Evolutionary conservation across 345 rosid species (phyloP), one percentile per base, ranked within the genome.

Genomic region (Ceriops tagal): DNA sequence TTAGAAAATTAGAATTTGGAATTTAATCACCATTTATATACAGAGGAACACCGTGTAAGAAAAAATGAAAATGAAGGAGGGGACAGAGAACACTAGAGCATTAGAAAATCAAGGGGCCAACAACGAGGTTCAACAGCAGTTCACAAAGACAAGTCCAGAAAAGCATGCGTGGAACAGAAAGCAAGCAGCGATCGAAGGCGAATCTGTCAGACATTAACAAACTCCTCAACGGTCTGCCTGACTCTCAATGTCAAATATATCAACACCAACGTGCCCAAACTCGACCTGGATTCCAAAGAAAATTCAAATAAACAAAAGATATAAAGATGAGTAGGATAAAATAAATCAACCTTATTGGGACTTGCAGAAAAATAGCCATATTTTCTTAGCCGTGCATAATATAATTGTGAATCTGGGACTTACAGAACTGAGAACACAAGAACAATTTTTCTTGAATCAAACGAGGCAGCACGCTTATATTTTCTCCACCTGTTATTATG

Each of bases 371-470:
- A n/a, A 19, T 39, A 53, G 47, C 51, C 9, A 57, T 2, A 21
- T 59, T 30, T n/a, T 2, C 30, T 13, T 39, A 39, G 55, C 63
- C 30, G 52, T 11, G 21, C 46, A 31, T 26, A 59, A 24, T 62
- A 75, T 35, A 30, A 52, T 52, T 32, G 55, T n/a, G 72, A 72
- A 61, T 43, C 15, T 9, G 65, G 71, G 68, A 57, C 91, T 93
- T 88, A 93, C 98, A 93, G 57, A 82, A 91, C 73, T 64, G 98
- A 93, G 83, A 93, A 93, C 8, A 88, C 72, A 69, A 93, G 72
- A 85, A 91, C 98, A 47, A 93, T 61, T 71, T 88, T 91, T 76
- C 97, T 84, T 13, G 97, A 93, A 76, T 91, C 95, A 77, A 89
- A 91, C 13, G 91, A 84, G 15, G 96, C 91, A 0, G 87, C 87